A percentile compares a stretch with the other conserved stretches of the same genome.
Evolutionary conservation across 306 rosid genomes (phyloP).

Genomic region (Quercus agrifolia): DNA sequence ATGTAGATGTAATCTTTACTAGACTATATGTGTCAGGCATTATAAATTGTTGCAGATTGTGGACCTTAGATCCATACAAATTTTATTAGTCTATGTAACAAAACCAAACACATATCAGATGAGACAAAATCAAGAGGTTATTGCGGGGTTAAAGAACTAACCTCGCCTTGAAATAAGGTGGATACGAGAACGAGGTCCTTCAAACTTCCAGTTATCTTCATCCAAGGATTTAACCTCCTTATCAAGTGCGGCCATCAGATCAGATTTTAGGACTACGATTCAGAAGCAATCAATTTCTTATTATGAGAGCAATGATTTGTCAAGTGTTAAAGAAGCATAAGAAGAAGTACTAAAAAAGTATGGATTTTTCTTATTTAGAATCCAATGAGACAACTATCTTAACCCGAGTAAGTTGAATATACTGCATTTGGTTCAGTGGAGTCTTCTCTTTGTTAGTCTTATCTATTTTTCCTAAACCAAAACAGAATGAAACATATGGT

Average conservation of each 20-base stretch:
- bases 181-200: slow-evolving; percentile 88
- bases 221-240: slow-evolving; percentile 82
- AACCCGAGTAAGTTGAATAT: not conserved
- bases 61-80: slow-evolving; percentile 1
- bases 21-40: not conserved
- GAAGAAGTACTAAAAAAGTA: not conserved
- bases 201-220: slow-evolving; percentile 94
- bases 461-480: not conserved
- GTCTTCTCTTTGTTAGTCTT: not conserved
- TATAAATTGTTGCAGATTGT: not conserved
- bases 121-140: not conserved
- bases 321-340: not conserved
- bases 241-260: slow-evolving; percentile 79
- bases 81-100: not conserved
- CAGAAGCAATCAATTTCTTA: not conserved
- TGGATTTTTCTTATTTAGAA: not conserved
- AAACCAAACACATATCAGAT: slow-evolving; percentile 7
- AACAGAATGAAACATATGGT: not conserved
- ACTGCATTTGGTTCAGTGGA: not conserved
- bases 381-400: not conserved
- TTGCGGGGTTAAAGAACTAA: slow-evolving; percentile 18
- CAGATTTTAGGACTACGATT: slow-evolving; percentile 61
- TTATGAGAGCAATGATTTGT: not conserved
- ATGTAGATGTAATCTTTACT: not conserved
- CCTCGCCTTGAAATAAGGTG: slow-evolving; percentile 67